Evolutionary conservation across 306 rosid species (phyloP), one percentile per base, ranked within the genome.

Genomic region (Quercus aquifolioides): DNA sequence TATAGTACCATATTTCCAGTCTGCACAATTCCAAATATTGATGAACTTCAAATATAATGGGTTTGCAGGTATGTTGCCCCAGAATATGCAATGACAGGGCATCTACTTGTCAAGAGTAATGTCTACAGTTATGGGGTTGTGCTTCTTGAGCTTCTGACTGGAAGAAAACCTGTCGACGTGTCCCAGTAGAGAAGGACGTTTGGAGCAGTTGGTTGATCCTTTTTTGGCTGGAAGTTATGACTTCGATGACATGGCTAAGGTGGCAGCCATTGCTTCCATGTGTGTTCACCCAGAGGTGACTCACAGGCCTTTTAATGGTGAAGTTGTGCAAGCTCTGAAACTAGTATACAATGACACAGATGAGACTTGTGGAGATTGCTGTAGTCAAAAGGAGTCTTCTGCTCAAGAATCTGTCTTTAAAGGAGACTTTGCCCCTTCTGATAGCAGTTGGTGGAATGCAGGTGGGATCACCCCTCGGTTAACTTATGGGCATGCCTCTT

Each of bases 31-130:
- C 74, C 35, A 20, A 57, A 28, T 79, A 69, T 78, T 81, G 67
- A 63, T 59, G 43, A 19, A 74, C 63, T 38, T 41, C 49, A 11
- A 35, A 52, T 76, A n/a, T 41, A 25, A 65, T 83, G 74, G 52
- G 33, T 69, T 87, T 82, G 71, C 90, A 94, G 97, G 87, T 94
- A 94, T 21, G 99, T 94, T 33, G 97, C 97, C 72, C 99, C 97
- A 60, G 94, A 94, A 87, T 94, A 94, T 90, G 99, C 99, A 60
- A 91, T 94, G 97, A 94, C 97, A 2, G 99, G 97, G 12, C 97
- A 92, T 82, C 86, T 94, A 64, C 95, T 94, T 3, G 97, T 94
- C 81, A 94, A 94, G 84, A 94, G 97, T 69, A 97, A 94, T 77
- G 97, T 94, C 82, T 92, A 92, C 70, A 92, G 97, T 71, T 94